These are phyloP conservation scores for Colletotrichum filicis DNA, from an alignment of 2,329 filamentous ascomycete genomes.

Conservation along the genomic window DNA sequence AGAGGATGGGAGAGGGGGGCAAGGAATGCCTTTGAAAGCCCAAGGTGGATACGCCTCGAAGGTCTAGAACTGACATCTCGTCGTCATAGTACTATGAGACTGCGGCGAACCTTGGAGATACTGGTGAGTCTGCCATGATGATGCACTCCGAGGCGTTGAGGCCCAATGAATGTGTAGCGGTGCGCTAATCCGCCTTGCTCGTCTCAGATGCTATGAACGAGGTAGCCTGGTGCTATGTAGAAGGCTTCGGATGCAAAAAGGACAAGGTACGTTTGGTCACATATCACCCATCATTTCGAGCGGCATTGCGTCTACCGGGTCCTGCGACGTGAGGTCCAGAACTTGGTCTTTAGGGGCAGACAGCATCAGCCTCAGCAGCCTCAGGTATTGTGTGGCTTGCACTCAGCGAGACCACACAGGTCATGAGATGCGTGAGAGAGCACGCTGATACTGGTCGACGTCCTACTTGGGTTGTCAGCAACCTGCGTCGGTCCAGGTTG, in stretches of 20 bases:
- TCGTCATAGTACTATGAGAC: conserved; percentile 89
- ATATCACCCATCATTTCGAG: conserved; percentile 39
- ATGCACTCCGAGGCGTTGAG: conserved; percentile 6
- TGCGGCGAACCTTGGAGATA: conserved; percentile 94
- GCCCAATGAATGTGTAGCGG: conserved; percentile 15
- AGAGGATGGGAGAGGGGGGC: too few relatives aligned
- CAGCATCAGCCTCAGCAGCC: conserved; percentile 24
- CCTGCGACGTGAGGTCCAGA: conserved; percentile 1
- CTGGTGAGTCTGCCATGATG: conserved; percentile 59
- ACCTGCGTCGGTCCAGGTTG: conserved; percentile 41
- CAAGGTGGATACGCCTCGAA: background rate
- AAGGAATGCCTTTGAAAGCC: background rate
- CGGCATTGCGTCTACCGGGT: conserved; percentile 11
- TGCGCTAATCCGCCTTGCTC: conserved; percentile 31
- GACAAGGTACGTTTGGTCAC: conserved; percentile 82
- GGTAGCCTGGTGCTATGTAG: conserved; percentile 92
- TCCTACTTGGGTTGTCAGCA: background rate
- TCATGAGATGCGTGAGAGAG: conserved; percentile 29
- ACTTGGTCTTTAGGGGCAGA: background rate
- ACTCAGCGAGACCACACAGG: conserved; percentile 1
- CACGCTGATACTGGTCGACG: background rate
- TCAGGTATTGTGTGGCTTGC: conserved; percentile 12
- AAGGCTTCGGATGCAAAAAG: conserved; percentile 97
- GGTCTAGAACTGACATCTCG: conserved; percentile 10
- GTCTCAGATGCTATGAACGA: conserved; percentile 93